These are phyloP conservation scores for Tympanopsis confertula DNA, from an alignment of 2,329 filamentous ascomycete species.

Conservation along the genomic window DNA sequence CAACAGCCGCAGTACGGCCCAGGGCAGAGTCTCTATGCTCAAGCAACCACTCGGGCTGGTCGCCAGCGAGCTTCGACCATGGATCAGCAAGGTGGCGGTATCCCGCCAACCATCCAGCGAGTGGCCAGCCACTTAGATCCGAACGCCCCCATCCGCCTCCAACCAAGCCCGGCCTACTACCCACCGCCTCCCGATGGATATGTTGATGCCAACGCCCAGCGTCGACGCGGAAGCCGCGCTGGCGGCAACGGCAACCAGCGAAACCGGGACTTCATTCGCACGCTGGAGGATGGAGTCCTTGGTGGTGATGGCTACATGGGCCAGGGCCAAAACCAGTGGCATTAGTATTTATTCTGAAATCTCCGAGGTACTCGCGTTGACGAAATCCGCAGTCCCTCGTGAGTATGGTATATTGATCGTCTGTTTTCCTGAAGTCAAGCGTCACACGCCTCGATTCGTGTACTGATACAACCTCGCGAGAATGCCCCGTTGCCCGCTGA, in stretches of 20 bases:
- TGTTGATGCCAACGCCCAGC: constrained; percentile 46
- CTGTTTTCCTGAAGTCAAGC: too few relatives aligned
- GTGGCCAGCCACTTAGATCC: constrained; percentile 94
- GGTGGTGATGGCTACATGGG: constrained; percentile 79
- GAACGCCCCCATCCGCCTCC: constrained; percentile 81
- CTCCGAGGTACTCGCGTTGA: too few relatives aligned
- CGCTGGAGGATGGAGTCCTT: constrained; percentile 82
- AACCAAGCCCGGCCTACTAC: constrained; percentile 94
- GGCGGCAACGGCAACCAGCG: constrained; percentile 43
- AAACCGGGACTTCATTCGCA: constrained; percentile 86
- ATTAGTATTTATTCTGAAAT: too few relatives aligned
- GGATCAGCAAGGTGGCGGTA: constrained; percentile 87
- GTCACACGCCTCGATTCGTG: too few relatives aligned
- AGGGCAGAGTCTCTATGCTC: constrained; percentile 48
- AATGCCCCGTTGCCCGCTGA: too few relatives aligned
- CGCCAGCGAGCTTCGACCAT: constrained; percentile 90
- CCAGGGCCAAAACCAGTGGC: constrained; percentile 63
- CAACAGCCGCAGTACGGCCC: constrained; percentile 49
- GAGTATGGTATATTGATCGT: too few relatives aligned
- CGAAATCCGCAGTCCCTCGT: too few relatives aligned
- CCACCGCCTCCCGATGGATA: constrained; percentile 81
- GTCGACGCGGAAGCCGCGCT: constrained; percentile 52
- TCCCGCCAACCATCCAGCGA: constrained; percentile 82
- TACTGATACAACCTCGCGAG: too few relatives aligned
- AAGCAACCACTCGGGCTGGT: constrained; percentile 66